phyloP scores from a whole-genome alignment of 371 early-diverging fungal genomes.

The Rhizopus sp. region DNA sequence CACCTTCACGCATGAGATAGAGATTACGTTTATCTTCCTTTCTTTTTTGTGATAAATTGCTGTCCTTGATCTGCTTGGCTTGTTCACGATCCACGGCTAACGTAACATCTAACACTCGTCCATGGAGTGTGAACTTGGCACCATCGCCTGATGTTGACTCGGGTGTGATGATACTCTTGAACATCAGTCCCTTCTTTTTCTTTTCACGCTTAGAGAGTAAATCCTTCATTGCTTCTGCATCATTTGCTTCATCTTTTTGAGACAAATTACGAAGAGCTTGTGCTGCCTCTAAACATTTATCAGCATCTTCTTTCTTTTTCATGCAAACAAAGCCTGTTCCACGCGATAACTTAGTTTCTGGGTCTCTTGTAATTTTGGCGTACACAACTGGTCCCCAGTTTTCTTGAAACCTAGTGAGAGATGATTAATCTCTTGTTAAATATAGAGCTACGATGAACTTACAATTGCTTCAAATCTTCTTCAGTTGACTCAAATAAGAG shows the following conservation, averaged over 20 bases:
- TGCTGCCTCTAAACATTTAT: slow-evolving; percentile 72
- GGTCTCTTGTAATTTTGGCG: slow-evolving; percentile 82
- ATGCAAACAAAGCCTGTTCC: slow-evolving; percentile 96
- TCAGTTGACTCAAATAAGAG: slow-evolving; percentile 88
- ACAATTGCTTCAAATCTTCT: slow-evolving; percentile 74
- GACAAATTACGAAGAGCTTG: slow-evolving; percentile 51
- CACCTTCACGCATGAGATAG: slow-evolving; percentile 76
- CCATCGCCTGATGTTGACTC: slow-evolving; percentile 64
- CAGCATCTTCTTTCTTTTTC: slow-evolving; percentile 69
- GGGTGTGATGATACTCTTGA: slow-evolving; percentile 67
- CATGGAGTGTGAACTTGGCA: slow-evolving; percentile 73
- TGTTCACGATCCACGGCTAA: slow-evolving; percentile 76
- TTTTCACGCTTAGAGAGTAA: slow-evolving; percentile 49
- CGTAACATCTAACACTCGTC: slow-evolving; percentile 80
- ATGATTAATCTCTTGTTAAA: not conserved
- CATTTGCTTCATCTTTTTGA: slow-evolving; percentile 42
- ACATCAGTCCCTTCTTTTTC: slow-evolving; percentile 59
- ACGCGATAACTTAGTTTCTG: slow-evolving; percentile 75
- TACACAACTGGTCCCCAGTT: slow-evolving; percentile 80
- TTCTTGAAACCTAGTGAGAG: slow-evolving; percentile 48
- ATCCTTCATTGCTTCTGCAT: slow-evolving; percentile 30
- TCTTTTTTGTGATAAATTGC: slow-evolving; percentile 59
- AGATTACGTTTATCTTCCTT: slow-evolving; percentile 83
- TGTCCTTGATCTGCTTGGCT: slow-evolving; percentile 69
- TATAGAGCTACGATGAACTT: slow-evolving; percentile 26